A percentile compares a stretch with the other conserved stretches of the same genome.
Conservation (phyloP, 2,329 filamentous ascomycete genomes). For the Aspergillus felis region DNA sequence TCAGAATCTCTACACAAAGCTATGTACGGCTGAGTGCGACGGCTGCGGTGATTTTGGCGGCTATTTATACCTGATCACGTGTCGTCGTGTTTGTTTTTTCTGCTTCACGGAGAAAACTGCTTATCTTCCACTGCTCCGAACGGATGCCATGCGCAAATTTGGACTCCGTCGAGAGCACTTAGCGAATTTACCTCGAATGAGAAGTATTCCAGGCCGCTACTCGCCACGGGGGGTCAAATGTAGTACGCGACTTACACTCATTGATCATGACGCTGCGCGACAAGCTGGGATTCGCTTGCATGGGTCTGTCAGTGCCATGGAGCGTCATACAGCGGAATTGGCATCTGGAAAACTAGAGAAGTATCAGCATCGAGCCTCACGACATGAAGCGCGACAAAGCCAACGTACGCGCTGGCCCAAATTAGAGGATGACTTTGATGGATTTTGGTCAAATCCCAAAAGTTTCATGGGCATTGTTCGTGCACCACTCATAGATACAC, state of each 20-base stretch:
- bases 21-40: conserved; percentile 31
- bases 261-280: conserved; percentile 9
- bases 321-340: conserved; percentile 2
- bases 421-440: conserved; percentile 10
- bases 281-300: conserved; percentile 9
- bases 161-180: conserved; percentile 5
- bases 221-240: conserved; percentile 9
- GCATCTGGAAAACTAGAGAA: conserved; percentile 1
- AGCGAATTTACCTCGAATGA: conserved; percentile 7
- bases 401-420: conserved; percentile 6
- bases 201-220: conserved; percentile 12
- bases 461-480: conserved; percentile 16
- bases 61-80: conserved; percentile 12
- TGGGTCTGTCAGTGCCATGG: conserved; percentile 6
- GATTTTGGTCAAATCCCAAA: conserved; percentile 8
- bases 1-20: conserved; percentile 28
- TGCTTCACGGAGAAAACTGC: conserved; percentile 29
- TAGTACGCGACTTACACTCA: conserved; percentile 2
- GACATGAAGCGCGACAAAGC: neutral
- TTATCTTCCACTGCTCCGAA: conserved; percentile 28
- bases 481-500: conserved; percentile 6
- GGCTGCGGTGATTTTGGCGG: conserved; percentile 36
- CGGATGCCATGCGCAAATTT: conserved; percentile 10
- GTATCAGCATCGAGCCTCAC: neutral
- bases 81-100: conserved; percentile 33